Evolutionary conservation across 768 basidiomycete species (phyloP).

Genomic region (Coprinopsis sp.): DNA sequence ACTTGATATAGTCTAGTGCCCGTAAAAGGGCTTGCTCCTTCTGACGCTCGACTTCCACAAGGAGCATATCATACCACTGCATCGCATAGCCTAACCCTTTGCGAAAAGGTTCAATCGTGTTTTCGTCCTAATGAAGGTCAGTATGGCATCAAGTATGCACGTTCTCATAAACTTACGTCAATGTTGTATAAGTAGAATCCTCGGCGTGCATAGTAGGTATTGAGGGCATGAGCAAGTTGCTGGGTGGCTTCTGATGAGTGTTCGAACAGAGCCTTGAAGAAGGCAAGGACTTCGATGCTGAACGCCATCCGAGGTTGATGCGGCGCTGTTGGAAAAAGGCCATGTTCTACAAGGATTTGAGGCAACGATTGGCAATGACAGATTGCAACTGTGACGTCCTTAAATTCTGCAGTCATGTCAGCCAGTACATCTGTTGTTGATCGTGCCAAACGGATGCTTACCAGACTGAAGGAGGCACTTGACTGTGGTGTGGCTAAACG

Average conservation of each 20-base stretch:
- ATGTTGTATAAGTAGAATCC: neutral
- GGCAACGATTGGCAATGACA: constrained; percentile 18
- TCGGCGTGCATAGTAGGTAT: neutral
- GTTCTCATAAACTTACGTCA: neutral
- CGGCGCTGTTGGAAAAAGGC: constrained; percentile 27
- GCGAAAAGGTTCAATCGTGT: constrained; percentile 27
- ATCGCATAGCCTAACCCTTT: constrained; percentile 14
- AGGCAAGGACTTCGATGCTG: neutral
- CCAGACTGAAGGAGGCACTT: too few species aligned
- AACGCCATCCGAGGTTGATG: constrained; percentile 10
- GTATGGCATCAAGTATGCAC: neutral
- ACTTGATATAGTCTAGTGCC: neutral
- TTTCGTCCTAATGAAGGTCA: constrained; percentile 16
- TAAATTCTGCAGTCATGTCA: neutral
- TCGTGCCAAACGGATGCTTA: too few species aligned
- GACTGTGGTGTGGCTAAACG: too few species aligned
- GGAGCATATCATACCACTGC: constrained; percentile 14
- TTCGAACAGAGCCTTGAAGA: neutral
- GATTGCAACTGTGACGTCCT: neutral
- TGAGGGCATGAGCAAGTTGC: neutral
- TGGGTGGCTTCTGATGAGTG: neutral
- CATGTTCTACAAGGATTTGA: constrained; percentile 22
- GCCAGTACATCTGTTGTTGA: too few species aligned
- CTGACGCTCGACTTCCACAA: constrained; percentile 8
- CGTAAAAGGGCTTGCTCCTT: constrained; percentile 3